A percentile compares a stretch with the other conserved stretches of the same genome.
Evolutionary conservation across 2,329 filamentous ascomycete genomes (phyloP).

Genomic region (Elsinoe necatrix): DNA sequence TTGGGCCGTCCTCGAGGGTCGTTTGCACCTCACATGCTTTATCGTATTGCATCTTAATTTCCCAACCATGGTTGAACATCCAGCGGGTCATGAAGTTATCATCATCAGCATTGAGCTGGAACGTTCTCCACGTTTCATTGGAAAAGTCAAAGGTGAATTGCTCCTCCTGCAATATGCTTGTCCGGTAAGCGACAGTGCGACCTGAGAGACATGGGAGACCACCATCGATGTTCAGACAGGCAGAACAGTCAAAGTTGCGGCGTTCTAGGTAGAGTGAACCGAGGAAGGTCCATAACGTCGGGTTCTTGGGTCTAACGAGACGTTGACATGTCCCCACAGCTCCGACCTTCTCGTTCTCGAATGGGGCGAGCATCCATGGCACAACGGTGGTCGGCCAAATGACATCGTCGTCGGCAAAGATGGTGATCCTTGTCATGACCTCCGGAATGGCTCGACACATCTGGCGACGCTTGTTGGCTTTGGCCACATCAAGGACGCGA

Average conservation of each 20-base stretch:
- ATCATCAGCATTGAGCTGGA: constrained; percentile 89
- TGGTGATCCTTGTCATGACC: constrained; percentile 72
- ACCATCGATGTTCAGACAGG: constrained; percentile 88
- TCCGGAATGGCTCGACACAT: constrained; percentile 84
- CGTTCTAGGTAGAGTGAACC: constrained; percentile 87
- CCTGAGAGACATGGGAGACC: constrained; percentile 96
- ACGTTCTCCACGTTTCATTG: constrained; percentile 80
- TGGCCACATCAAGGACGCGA: constrained; percentile 64
- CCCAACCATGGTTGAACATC: constrained; percentile 86
- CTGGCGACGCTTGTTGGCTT: constrained; percentile 92
- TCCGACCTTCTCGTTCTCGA: constrained; percentile 74
- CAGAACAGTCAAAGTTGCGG: constrained; percentile 93
- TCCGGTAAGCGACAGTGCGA: constrained; percentile 84
- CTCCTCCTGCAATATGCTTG: constrained; percentile 75
- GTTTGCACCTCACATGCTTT: constrained; percentile 85
- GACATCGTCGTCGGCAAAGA: constrained; percentile 94
- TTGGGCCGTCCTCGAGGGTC: constrained; percentile 78
- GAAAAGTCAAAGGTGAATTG: constrained; percentile 84
- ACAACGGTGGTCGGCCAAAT: constrained; percentile 81
- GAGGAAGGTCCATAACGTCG: constrained; percentile 74
- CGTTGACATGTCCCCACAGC: constrained; percentile 89
- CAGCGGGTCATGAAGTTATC: constrained; percentile 97
- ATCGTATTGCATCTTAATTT: constrained; percentile 93
- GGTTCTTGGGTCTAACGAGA: constrained; percentile 59
- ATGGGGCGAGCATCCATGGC: constrained; percentile 86